Evolutionary conservation across 306 rosid genomes (phyloP).

Genomic region (Myrica gale): DNA sequence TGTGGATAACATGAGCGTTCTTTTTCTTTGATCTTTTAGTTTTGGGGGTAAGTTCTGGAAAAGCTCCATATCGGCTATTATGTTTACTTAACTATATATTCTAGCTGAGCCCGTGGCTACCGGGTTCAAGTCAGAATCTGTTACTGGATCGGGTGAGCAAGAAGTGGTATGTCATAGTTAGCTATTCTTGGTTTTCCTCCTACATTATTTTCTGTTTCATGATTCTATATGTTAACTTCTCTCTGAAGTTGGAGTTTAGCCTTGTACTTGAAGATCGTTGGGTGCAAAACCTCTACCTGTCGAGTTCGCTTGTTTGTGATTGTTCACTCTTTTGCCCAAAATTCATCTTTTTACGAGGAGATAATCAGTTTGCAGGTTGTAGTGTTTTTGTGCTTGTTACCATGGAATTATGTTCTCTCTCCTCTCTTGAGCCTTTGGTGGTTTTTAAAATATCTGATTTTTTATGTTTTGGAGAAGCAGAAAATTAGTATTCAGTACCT

Average conservation of each 20-base stretch:
- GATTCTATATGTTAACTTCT: conserved; percentile 11
- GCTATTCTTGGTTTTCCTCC: not conserved
- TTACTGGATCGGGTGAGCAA: conserved; percentile 30
- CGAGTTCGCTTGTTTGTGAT: not conserved
- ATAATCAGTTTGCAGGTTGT: not conserved
- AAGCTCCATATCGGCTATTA: not conserved
- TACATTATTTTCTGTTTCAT: not conserved
- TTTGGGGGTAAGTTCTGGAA: too few species aligned
- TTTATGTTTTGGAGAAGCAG: not conserved
- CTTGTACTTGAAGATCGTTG: not conserved
- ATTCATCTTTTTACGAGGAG: not conserved
- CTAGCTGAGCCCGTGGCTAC: conserved; percentile 38
- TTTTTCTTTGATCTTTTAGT: not conserved
- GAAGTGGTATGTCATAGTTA: conserved; percentile 35
- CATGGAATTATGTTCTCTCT: not conserved
- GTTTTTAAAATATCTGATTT: not conserved
- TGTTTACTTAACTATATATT: conserved; percentile 28
- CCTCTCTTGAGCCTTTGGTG: not conserved
- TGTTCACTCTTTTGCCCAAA: not conserved
- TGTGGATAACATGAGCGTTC: not conserved
- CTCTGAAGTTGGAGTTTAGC: conserved; percentile 6
- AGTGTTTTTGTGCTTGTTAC: not conserved
- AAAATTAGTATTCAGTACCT: not conserved
- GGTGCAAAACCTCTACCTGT: not conserved
- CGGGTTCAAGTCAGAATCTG: conserved; percentile 28